Conservation (phyloP, 2,329 filamentous ascomycete species). For the Endothia cerciana region DNA sequence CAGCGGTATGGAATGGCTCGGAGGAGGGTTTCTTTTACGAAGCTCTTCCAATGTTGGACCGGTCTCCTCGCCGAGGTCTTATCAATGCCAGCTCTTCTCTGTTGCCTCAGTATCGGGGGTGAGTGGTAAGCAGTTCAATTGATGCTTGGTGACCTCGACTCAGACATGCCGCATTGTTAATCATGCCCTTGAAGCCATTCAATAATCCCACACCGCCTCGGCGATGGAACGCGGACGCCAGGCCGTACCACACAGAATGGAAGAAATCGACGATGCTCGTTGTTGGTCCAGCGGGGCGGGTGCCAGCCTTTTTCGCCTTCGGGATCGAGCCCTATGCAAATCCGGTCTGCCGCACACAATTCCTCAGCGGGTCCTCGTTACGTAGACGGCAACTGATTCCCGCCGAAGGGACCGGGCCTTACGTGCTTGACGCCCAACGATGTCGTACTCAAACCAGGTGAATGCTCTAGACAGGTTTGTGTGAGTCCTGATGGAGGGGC, state of each 20-base stretch:
- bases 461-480: background rate
- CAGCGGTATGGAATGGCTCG: background rate
- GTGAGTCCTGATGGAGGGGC: background rate
- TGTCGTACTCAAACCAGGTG: background rate
- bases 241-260: too few species aligned
- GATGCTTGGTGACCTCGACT: too few species aligned
- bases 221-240: background rate
- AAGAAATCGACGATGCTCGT: background rate
- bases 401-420: background rate
- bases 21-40: background rate
- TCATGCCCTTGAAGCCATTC: background rate
- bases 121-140: too few species aligned
- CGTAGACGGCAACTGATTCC: background rate
- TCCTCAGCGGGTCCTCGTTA: background rate
- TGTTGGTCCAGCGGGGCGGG: background rate
- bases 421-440: background rate
- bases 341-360: background rate
- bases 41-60: background rate
- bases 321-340: background rate
- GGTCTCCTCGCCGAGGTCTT: background rate
- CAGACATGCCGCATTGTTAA: background rate
- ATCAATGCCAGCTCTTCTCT: background rate
- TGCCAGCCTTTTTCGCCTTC: background rate
- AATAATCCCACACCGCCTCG: background rate
- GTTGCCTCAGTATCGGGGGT: background rate